phyloP scores from a whole-genome alignment of 306 rosid species.

The Styphnolobium japonicum region DNA sequence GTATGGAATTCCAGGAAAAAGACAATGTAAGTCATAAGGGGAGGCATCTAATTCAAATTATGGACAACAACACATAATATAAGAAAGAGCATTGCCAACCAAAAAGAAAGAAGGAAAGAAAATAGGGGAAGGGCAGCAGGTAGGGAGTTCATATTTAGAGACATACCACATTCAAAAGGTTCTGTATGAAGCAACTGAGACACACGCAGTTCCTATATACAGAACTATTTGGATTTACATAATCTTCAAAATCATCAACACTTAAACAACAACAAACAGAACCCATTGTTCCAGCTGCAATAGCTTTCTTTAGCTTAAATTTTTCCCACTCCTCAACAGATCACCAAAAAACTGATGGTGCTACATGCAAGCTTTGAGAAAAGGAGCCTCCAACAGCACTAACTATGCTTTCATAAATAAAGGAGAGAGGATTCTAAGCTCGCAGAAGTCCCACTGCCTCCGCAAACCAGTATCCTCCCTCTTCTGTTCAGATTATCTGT shows the following conservation, averaged over 20 bases:
- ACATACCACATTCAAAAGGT: conserved; percentile 66
- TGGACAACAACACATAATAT: not conserved
- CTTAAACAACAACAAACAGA: conserved; percentile 80
- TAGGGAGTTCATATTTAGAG: not conserved
- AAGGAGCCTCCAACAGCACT: conserved; percentile 29
- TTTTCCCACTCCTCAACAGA: conserved; percentile 35
- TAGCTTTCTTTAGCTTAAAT: conserved; percentile 28
- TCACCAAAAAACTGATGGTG: conserved; percentile 26
- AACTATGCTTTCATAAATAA: conserved; percentile 8
- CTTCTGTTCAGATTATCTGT: conserved; percentile 40
- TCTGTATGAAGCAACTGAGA: conserved; percentile 62
- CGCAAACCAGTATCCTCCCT: conserved; percentile 86
- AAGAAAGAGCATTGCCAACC: not conserved
- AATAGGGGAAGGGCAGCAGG: not conserved
- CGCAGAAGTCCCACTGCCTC: conserved; percentile 76
- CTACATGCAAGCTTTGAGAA: conserved; percentile 19
- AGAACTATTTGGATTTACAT: conserved; percentile 72
- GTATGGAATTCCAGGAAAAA: not conserved
- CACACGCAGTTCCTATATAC: conserved; percentile 72
- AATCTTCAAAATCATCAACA: conserved; percentile 66
- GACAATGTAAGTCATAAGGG: not conserved
- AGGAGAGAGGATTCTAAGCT: conserved; percentile 73
- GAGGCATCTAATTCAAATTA: not conserved
- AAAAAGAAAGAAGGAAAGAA: not conserved
- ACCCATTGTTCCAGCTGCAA: conserved; percentile 74